Evolutionary conservation across 805 yeast species (phyloP), one percentile per base, ranked within the genome.

Genomic region (Yarrowia sp.): DNA sequence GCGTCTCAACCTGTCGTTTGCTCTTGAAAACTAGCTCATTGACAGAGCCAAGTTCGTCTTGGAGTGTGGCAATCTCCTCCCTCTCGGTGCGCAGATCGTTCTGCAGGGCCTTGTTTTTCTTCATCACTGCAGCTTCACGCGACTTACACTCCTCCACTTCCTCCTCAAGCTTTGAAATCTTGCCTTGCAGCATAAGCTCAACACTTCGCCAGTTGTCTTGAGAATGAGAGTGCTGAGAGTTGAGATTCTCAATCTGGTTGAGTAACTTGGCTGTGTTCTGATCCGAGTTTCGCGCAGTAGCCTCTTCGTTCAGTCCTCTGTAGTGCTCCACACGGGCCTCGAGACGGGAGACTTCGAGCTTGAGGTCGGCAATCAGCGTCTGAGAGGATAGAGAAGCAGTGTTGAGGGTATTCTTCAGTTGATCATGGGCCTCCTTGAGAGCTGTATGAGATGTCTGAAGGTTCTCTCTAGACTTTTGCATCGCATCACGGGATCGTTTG

Each of bases 141-240:
- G 63, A 46, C 38, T 67, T 66, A 19, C 44, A 24, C 21, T 67
- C 67, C n/a, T 67, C 68, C 3, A 67, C 48, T 14, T 71, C 72
- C 30, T 56, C 54, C 44, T 72, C 73, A 22, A 71, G 61, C 10
- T 64, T 26, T 11, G 82, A 73, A 19, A 86, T 78, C 65, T 82
- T 82, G 9, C 76, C 73, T 67, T 80, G 77, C 66, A 91, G 79
- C 3, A 85, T 79, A 41, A 88, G 82, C 74, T 95, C 98, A 46
- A 91, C 85, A 19, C 85, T 78, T 65, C 88, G 86, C 96, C 97
- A 90, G 73, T 88, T 90, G 67, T 87, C 90, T 65, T 87, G 87
- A 0, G 93, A 88, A 16, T 86, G 81, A 8, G 89, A 82, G 68
- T 89, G 87, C 73, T 92, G 95, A 2, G 83, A 77, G 70, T 88